Evolutionary conservation across 2,329 filamentous ascomycete species (phyloP).

Genomic region (Penicillium sp.): DNA sequence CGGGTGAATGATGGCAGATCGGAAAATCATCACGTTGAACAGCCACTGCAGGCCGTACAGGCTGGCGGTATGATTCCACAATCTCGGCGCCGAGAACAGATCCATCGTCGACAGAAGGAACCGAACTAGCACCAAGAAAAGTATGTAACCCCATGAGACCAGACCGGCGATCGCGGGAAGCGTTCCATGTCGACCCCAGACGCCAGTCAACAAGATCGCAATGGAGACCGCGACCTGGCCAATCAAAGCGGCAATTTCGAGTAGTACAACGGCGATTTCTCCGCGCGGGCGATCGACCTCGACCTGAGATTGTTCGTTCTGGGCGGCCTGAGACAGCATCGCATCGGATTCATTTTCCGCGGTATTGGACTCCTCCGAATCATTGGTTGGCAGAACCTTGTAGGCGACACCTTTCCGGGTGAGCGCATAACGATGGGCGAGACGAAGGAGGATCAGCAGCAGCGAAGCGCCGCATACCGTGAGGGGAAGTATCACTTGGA

Average conservation of each 20-base stretch:
- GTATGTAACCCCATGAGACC: slow-evolving; percentile 76
- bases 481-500: slow-evolving; percentile 78
- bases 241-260: slow-evolving; percentile 75
- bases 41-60: slow-evolving; percentile 85
- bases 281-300: slow-evolving; percentile 75
- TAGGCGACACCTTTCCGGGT: slow-evolving; percentile 61
- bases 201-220: slow-evolving; percentile 61
- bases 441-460: slow-evolving; percentile 62
- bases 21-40: slow-evolving; percentile 73
- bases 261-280: slow-evolving; percentile 66
- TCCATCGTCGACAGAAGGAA: slow-evolving; percentile 62
- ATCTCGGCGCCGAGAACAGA: slow-evolving; percentile 67
- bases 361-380: slow-evolving; percentile 54
- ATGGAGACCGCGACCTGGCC: slow-evolving; percentile 71
- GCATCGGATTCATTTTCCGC: slow-evolving; percentile 58
- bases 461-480: slow-evolving; percentile 70
- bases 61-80: slow-evolving; percentile 91
- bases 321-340: slow-evolving; percentile 57
- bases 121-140: slow-evolving; percentile 71
- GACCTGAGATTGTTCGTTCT: slow-evolving; percentile 50
- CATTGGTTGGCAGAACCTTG: slow-evolving; percentile 43
- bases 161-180: slow-evolving; percentile 67
- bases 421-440: slow-evolving; percentile 55
- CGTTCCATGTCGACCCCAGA: slow-evolving; percentile 60
- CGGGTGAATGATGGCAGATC: slow-evolving; percentile 80